These are phyloP conservation scores for Verticillium albo-atrum DNA, from an alignment of 2,329 filamentous ascomycete genomes.

Conservation along the genomic window DNA sequence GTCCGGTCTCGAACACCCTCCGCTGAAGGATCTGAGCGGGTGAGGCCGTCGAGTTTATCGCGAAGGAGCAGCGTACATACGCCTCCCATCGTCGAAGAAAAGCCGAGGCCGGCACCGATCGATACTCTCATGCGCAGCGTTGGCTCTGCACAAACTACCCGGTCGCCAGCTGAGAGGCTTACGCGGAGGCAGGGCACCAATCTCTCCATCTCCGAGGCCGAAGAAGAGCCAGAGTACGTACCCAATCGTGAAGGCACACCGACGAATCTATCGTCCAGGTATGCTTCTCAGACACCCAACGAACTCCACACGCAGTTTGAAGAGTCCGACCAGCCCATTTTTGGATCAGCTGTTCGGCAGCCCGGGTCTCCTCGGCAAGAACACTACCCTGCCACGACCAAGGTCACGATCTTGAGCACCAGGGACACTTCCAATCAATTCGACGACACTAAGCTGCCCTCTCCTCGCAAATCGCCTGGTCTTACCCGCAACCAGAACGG, in stretches of 20 bases:
- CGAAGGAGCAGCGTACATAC: constrained; percentile 35
- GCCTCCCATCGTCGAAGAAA: constrained; percentile 35
- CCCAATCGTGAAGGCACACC: constrained; percentile 3
- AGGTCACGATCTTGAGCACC: constrained; percentile 27
- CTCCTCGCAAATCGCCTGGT: constrained; percentile 25
- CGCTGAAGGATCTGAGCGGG: constrained; percentile 37
- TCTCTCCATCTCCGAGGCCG: constrained; percentile 38
- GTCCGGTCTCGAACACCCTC: constrained; percentile 44
- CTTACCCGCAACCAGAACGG: constrained; percentile 4
- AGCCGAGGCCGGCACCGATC: constrained; percentile 16
- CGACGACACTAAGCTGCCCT: constrained; percentile 24
- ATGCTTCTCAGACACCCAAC: constrained; percentile 3
- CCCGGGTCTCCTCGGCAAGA: constrained; percentile 15
- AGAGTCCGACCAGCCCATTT: constrained; percentile 12
- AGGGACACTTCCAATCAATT: constrained; percentile 22
- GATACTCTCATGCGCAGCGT: constrained; percentile 9
- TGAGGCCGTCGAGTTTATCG: constrained; percentile 34
- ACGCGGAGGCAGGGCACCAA: constrained; percentile 19
- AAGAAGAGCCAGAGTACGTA: constrained; percentile 23
- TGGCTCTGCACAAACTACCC: constrained; percentile 16
- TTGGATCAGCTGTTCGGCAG: constrained; percentile 14
- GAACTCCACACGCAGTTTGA: constrained; percentile 7
- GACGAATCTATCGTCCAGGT: not conserved
- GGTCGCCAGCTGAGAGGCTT: constrained; percentile 26
- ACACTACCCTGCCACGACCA: constrained; percentile 21